Base-by-base conservation (phyloP, 306 rosid species). In the Sphenostylis stenocarpa region DNA sequence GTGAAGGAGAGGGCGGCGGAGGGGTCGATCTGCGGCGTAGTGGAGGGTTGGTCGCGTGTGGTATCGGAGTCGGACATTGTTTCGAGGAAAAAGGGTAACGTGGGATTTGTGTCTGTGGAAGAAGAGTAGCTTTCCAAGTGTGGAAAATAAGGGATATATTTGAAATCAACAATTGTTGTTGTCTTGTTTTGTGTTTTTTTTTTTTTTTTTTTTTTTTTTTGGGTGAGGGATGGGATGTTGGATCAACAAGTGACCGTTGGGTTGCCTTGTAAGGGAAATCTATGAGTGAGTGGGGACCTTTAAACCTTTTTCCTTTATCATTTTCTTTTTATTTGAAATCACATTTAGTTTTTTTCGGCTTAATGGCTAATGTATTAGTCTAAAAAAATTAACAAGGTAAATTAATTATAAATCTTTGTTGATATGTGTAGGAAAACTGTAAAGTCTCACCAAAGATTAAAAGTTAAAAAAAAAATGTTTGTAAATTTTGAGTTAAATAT, bases 11-110 rank as follows among this genome's bases (percentile, higher is more conserved):
- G 5, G 10, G 55, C 23, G 21, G 23, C 19, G 53, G 21, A 1
- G 36, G n/a, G 29, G 33, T 29, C 15, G 0, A 75, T 19, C 1
- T 43, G 36, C 28, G 38, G 61, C 15, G 76, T 69, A 29, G 76
- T 0, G 56, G 53, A 16, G 63, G 53, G 5, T 16, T 52, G 66
- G 11, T 76, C 53, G 64, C 52, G 80, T 33, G 24, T 33, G 52
- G 20, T 24, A 52, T 52, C 81, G 23, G 58, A 43, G 47, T 77
- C 60, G 51, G 81, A 68, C 81, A 77, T 77, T 44, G 20, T 67
- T 41, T 14, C 8, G 17, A 39, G 17, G 11, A 10, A 41, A 11
- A 20, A 9, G 13, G 24, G 10, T 7, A 0, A n/a, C 31, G 6
- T 33, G 24, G 24, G 13, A 31, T 61, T 43, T 43, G 36, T 2